phyloP scores from a whole-genome alignment of 306 rosid species.

The Malus domestica region ASM211411v1 NC_041795.1:2117501-2118000 shows the following conservation, averaged over 20 bases:
- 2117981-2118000: constrained; percentile 1
- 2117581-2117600: background rate
- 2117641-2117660: background rate
- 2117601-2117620: background rate
- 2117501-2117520: background rate
- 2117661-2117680: constrained; percentile 4
- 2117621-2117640: constrained; percentile 4
- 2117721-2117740: background rate
- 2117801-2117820: background rate
- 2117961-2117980: constrained; percentile 1
- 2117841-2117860: background rate
- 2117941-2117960: constrained; percentile 11
- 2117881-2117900: constrained; percentile 1
- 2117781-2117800: constrained; percentile 12
- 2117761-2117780: constrained; percentile 6
- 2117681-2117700: constrained; percentile 4
- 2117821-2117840: background rate
- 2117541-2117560: background rate
- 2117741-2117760: background rate
- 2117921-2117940: constrained; percentile 15
- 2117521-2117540: constrained; percentile 5
- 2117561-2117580: constrained; percentile 3
- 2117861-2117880: constrained; percentile 17
- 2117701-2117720: constrained; percentile 11
- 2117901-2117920: constrained; percentile 16